phyloP scores from a whole-genome alignment of 352 stramenopile species.

The Pythium rishiriense region DNA sequence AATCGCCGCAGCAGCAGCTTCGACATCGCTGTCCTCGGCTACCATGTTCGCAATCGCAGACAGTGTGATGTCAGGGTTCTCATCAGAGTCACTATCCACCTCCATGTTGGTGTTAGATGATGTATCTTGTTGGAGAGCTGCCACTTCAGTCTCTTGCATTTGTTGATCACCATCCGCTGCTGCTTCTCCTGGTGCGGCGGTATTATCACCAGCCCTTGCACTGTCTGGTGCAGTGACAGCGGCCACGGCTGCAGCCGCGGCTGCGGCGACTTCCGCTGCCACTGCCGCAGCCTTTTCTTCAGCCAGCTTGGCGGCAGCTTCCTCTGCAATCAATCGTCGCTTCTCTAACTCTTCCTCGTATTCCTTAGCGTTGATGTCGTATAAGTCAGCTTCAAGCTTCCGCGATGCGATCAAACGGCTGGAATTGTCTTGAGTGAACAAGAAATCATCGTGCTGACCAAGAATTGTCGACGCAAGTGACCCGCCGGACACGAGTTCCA shows the following conservation, averaged over 20 bases:
- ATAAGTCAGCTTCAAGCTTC: slow-evolving; percentile 65
- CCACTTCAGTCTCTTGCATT: slow-evolving; percentile 32
- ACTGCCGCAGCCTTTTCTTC: slow-evolving; percentile 34
- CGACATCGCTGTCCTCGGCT: slow-evolving; percentile 74
- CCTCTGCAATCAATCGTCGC: slow-evolving; percentile 38
- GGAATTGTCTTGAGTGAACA: slow-evolving; percentile 50
- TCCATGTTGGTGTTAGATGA: slow-evolving; percentile 67
- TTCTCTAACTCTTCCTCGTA: slow-evolving; percentile 64
- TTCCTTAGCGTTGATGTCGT: slow-evolving; percentile 61
- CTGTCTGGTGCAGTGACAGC: slow-evolving; percentile 3
- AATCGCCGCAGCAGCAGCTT: slow-evolving; percentile 53
- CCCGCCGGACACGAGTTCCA: slow-evolving; percentile 77
- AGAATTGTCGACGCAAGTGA: slow-evolving; percentile 60
- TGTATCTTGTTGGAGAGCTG: slow-evolving; percentile 21
- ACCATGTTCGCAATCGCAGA: slow-evolving; percentile 88
- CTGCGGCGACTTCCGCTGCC: slow-evolving; percentile 19
- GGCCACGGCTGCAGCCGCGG: slow-evolving; percentile 1
- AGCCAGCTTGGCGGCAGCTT: slow-evolving; percentile 50
- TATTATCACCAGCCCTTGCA: not conserved
- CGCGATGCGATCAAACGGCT: slow-evolving; percentile 52
- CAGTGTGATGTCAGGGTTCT: slow-evolving; percentile 73
- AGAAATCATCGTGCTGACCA: slow-evolving; percentile 43
- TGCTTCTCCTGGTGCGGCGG: slow-evolving; percentile 7
- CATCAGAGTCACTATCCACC: slow-evolving; percentile 79
- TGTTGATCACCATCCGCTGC: slow-evolving; percentile 25